Conservation (phyloP, 495 filamentous ascomycete species). For the Lasiosphaeria miniovina region DNA sequence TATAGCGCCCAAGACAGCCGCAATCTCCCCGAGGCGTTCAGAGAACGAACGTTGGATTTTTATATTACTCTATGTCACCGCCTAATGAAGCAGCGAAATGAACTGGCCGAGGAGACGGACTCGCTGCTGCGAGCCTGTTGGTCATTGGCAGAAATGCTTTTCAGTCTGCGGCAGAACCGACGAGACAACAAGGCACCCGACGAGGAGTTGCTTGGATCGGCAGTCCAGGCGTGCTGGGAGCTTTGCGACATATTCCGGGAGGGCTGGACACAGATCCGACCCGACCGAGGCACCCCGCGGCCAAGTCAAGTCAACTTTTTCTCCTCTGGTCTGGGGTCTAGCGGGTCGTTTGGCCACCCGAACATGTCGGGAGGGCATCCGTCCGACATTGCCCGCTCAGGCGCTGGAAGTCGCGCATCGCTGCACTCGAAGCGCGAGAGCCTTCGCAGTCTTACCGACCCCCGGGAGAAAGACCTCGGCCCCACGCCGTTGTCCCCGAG, state of each 20-base stretch:
- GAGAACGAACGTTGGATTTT: constrained; percentile 86
- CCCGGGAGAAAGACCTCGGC: constrained; percentile 27
- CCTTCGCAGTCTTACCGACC: constrained; percentile 36
- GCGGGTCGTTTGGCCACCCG: constrained; percentile 14
- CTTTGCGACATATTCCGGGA: constrained; percentile 90
- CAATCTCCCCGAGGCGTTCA: constrained; percentile 79
- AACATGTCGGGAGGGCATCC: constrained; percentile 18
- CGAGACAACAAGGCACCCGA: constrained; percentile 69
- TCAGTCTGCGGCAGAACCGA: constrained; percentile 82
- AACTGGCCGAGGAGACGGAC: constrained; percentile 74
- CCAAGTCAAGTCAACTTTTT: constrained; percentile 75
- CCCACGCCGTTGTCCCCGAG: constrained; percentile 57
- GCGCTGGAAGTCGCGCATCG: constrained; percentile 41
- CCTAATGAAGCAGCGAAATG: constrained; percentile 86
- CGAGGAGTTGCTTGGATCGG: constrained; percentile 79
- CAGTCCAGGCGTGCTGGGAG: constrained; percentile 92
- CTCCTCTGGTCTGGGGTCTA: constrained; percentile 25
- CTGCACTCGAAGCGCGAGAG: constrained; percentile 45
- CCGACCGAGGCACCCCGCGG: constrained; percentile 81
- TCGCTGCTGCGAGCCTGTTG: constrained; percentile 82
- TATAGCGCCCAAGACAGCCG: constrained; percentile 84
- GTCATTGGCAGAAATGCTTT: constrained; percentile 89
- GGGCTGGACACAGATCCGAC: constrained; percentile 86
- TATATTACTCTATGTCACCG: constrained; percentile 91
- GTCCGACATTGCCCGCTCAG: constrained; percentile 31